phyloP scores from a whole-genome alignment of 345 rosid species.

The Turnera subulata region DNA sequence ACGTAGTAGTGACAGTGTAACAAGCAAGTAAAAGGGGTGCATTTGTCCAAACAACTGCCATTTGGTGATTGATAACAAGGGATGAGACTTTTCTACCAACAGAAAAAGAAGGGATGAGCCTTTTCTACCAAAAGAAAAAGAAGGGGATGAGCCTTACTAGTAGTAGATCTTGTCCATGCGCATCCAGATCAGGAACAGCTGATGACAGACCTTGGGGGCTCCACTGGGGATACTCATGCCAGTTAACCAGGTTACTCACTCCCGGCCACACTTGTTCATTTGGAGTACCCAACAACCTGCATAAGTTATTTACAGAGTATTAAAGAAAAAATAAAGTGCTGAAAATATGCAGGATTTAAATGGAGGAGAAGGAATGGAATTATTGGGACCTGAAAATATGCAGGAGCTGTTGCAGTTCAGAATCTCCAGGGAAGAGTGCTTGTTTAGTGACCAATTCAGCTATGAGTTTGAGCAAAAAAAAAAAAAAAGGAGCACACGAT shows the following conservation, averaged over 20 bases:
- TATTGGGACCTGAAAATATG: slow-evolving; percentile 75
- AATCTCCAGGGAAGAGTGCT: slow-evolving; percentile 90
- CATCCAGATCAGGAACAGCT: slow-evolving; percentile 61
- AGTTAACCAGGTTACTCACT: slow-evolving; percentile 74
- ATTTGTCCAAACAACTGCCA: too few species aligned
- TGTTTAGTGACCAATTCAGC: slow-evolving; percentile 84
- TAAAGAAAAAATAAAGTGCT: background rate
- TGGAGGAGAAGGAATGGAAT: background rate
- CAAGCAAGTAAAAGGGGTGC: too few species aligned
- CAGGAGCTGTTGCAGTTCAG: slow-evolving; percentile 92
- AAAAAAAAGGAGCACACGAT: too few species aligned
- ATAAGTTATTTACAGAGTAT: background rate
- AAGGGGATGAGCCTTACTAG: slow-evolving; percentile 38
- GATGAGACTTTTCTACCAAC: too few species aligned
- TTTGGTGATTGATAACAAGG: too few species aligned
- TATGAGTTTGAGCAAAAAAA: slow-evolving; percentile 9
- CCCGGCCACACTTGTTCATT: slow-evolving; percentile 93
- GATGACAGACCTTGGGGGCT: slow-evolving; percentile 57
- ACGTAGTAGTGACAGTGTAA: too few species aligned
- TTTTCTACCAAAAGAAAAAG: too few species aligned
- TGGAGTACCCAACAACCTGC: slow-evolving; percentile 89
- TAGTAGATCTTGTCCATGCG: slow-evolving; percentile 69
- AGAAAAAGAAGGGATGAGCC: too few species aligned
- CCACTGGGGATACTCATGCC: slow-evolving; percentile 99
- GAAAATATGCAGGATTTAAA: background rate